These are phyloP conservation scores for Leccinum solheimii DNA, from an alignment of 1,284 basidiomycete genomes.

Conservation along the genomic window DNA sequence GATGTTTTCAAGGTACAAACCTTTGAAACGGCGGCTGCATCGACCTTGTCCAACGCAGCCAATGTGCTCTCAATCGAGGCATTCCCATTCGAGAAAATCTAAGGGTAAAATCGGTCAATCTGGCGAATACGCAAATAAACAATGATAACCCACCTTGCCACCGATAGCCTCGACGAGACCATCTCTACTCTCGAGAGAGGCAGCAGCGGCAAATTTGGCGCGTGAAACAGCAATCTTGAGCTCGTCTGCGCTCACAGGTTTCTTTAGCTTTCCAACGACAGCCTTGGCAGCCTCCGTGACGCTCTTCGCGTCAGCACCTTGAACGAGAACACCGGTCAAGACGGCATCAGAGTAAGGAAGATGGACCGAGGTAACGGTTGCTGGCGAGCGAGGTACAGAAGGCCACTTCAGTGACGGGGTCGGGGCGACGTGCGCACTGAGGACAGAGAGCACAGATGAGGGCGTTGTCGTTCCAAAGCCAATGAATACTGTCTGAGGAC, in stretches of 20 bases:
- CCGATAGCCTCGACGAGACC: constrained; percentile 66
- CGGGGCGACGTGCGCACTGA: constrained; percentile 77
- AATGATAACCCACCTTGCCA: constrained; percentile 50
- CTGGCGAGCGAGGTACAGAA: constrained; percentile 49
- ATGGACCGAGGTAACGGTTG: constrained; percentile 70
- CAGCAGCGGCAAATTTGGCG: constrained; percentile 82
- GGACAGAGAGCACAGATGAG: constrained; percentile 72
- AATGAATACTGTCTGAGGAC: constrained; percentile 77
- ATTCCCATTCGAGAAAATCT: constrained; percentile 62
- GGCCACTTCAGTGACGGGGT: constrained; percentile 83
- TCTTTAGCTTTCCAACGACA: constrained; percentile 70
- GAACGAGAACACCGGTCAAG: constrained; percentile 79
- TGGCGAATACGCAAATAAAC: constrained; percentile 6
- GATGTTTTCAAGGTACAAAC: constrained; percentile 38
- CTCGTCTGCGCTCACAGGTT: constrained; percentile 65
- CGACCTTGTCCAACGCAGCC: constrained; percentile 62
- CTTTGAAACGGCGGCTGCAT: constrained; percentile 61
- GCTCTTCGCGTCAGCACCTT: constrained; percentile 55
- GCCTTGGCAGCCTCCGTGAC: constrained; percentile 68
- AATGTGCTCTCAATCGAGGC: constrained; percentile 55
- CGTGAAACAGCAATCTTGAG: constrained; percentile 81
- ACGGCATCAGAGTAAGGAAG: constrained; percentile 89
- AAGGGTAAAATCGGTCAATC: constrained; percentile 1
- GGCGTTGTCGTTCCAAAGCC: constrained; percentile 73
- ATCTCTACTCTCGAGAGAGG: constrained; percentile 66